These are phyloP conservation scores for Sicyos baderoa DNA, from an alignment of 306 rosid genomes.

Conservation along the genomic window DNA sequence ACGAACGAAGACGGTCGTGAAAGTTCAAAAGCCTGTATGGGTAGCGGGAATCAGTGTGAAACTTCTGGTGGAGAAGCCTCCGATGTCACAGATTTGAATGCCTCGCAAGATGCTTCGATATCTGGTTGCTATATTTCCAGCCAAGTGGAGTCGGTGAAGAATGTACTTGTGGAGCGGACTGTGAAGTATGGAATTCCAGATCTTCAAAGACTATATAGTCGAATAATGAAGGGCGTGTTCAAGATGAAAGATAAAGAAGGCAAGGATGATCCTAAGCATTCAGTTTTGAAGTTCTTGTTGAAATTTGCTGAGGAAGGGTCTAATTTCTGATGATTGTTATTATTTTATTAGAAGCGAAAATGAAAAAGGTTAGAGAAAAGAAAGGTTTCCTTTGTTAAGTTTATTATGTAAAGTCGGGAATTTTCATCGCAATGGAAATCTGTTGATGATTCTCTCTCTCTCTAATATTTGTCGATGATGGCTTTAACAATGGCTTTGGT, in stretches of 20 bases:
- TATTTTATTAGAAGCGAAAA: conserved; percentile 9
- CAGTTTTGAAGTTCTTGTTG: conserved; percentile 53
- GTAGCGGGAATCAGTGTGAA: conserved; percentile 32
- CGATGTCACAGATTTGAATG: conserved; percentile 26
- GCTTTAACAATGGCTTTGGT: neutral
- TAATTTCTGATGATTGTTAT: conserved; percentile 46
- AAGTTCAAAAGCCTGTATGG: conserved; percentile 27
- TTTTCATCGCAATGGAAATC: conserved; percentile 27
- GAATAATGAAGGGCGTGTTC: conserved; percentile 80
- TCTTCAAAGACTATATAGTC: conserved; percentile 78
- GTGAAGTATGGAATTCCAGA: conserved; percentile 61
- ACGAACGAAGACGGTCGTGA: conserved; percentile 24
- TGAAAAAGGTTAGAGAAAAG: neutral
- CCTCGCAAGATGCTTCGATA: conserved; percentile 33
- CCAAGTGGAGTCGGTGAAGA: conserved; percentile 52
- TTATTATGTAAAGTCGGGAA: conserved; percentile 44
- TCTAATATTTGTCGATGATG: neutral
- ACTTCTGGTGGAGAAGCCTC: conserved; percentile 34
- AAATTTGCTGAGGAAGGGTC: conserved; percentile 65
- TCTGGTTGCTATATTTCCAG: conserved; percentile 40
- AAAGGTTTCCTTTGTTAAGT: neutral
- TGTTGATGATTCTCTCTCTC: conserved; percentile 20
- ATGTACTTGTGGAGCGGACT: conserved; percentile 44
- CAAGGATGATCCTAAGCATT: conserved; percentile 42
- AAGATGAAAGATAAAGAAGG: conserved; percentile 39